A percentile compares a stretch with the other conserved stretches of the same genome.
These are phyloP conservation scores for Craterostigma plantagineum DNA, from an alignment of 257 asterid genomes.

Conservation along the genomic window DNA sequence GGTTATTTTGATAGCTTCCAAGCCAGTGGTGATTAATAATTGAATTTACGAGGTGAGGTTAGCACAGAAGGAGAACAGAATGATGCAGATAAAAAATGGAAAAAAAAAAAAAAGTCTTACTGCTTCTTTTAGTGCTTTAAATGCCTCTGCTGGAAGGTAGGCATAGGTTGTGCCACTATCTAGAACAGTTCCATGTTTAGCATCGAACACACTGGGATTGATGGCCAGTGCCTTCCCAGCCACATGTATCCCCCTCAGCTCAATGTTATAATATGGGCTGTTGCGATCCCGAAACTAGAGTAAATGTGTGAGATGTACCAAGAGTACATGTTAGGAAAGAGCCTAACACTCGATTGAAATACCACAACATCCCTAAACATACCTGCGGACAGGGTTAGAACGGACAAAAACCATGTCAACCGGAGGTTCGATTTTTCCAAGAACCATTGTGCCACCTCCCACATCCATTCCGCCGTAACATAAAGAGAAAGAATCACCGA, in stretches of 20 bases:
- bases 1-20: too few relatives aligned
- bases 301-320: slow-evolving; percentile 93
- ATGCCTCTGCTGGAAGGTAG: slow-evolving; percentile 82
- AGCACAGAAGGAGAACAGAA: background rate
- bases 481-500: slow-evolving; percentile 80
- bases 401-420: slow-evolving; percentile 63
- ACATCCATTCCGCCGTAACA: slow-evolving; percentile 99
- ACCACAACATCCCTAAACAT: slow-evolving; percentile 21
- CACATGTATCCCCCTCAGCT: slow-evolving; percentile 86
- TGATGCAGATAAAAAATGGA: too few relatives aligned
- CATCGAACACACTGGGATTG: slow-evolving; percentile 55
- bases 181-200: slow-evolving; percentile 79
- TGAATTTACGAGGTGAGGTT: slow-evolving; percentile 5
- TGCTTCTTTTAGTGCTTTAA: slow-evolving; percentile 63
- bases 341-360: slow-evolving; percentile 42
- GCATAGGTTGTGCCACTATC: slow-evolving; percentile 99
- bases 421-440: slow-evolving; percentile 75
- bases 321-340: slow-evolving; percentile 71
- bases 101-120: slow-evolving; percentile 36
- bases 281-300: slow-evolving; percentile 99
- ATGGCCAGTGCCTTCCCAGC: slow-evolving; percentile 80
- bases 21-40: too few relatives aligned
- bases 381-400: slow-evolving; percentile 91
- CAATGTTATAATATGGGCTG: slow-evolving; percentile 98
- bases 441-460: slow-evolving; percentile 99